Conservation (phyloP, 2,329 filamentous ascomycete species). For the Achaetomium macrosporum region DNA sequence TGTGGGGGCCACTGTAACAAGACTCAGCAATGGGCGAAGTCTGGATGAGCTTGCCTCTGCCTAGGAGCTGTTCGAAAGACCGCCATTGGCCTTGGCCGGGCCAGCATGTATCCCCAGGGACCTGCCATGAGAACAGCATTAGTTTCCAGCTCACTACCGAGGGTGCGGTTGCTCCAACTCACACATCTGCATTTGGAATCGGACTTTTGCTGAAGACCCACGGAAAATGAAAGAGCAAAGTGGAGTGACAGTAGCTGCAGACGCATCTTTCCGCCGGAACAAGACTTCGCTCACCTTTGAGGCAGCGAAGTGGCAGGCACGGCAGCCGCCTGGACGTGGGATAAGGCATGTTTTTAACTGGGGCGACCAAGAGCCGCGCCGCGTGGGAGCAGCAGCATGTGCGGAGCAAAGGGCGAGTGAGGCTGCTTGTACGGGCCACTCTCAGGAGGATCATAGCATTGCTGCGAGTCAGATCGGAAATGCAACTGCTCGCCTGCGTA, state of each 20-base stretch:
- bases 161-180: not conserved
- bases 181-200: slow-evolving; percentile 10
- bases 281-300: too few relatives aligned
- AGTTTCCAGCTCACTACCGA: not conserved
- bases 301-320: too few relatives aligned
- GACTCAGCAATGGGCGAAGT: slow-evolving; percentile 45
- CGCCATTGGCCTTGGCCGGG: slow-evolving; percentile 42
- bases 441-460: too few relatives aligned
- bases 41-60: slow-evolving; percentile 43
- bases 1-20: slow-evolving; percentile 37
- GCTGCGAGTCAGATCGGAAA: too few relatives aligned
- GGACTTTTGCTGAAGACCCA: not conserved
- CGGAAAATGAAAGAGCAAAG: not conserved
- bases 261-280: slow-evolving; percentile 4
- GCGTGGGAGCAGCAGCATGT: too few relatives aligned
- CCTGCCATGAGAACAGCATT: not conserved
- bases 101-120: slow-evolving; percentile 49
- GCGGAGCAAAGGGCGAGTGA: too few relatives aligned
- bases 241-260: slow-evolving; percentile 6
- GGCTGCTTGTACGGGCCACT: too few relatives aligned
- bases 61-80: slow-evolving; percentile 37
- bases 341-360: too few relatives aligned
- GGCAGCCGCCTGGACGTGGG: too few relatives aligned
- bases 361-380: too few relatives aligned
- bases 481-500: too few relatives aligned